Conservation (phyloP, 2,329 filamentous ascomycete species). For the Orbilia blumenaviensis region DNA sequence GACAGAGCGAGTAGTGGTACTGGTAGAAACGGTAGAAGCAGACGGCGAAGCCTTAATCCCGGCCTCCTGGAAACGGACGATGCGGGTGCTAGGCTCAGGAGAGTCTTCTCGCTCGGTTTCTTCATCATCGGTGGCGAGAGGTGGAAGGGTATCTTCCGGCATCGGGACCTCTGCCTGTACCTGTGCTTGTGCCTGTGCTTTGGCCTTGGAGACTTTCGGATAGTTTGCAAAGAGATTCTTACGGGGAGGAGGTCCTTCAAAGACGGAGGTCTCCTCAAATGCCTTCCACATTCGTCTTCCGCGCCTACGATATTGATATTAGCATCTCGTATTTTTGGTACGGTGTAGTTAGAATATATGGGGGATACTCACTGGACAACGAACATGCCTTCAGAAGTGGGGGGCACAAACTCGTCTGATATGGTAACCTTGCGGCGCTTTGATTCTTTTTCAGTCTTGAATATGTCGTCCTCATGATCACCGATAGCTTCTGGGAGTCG, state of each 20-base stretch:
- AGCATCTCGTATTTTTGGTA: background rate
- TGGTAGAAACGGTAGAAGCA: background rate
- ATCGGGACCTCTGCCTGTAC: background rate
- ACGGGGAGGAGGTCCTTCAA: conserved; percentile 34
- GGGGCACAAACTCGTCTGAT: background rate
- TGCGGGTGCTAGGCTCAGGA: conserved; percentile 33
- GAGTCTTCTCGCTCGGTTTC: conserved; percentile 50
- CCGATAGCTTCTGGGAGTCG: conserved; percentile 37
- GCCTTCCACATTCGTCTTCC: conserved; percentile 29
- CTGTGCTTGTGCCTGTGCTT: no score
- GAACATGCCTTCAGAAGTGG: conserved; percentile 35
- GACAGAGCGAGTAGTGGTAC: conserved; percentile 4
- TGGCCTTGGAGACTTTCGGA: background rate
- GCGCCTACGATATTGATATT: conserved; percentile 26
- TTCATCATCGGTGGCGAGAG: conserved; percentile 46
- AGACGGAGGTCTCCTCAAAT: conserved; percentile 25
- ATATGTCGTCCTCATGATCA: conserved; percentile 39
- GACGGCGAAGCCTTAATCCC: conserved; percentile 3
- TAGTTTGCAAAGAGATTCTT: conserved; percentile 44
- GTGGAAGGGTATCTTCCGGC: background rate
- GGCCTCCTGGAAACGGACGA: conserved; percentile 45
- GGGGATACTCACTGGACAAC: conserved; percentile 50
- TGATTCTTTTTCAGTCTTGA: conserved; percentile 11
- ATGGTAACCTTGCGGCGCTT: conserved; percentile 21
- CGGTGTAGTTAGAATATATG: background rate